These are phyloP conservation scores for Colletotrichum sp. DNA, from an alignment of 2,329 filamentous ascomycete genomes.

Conservation along the genomic window DNA sequence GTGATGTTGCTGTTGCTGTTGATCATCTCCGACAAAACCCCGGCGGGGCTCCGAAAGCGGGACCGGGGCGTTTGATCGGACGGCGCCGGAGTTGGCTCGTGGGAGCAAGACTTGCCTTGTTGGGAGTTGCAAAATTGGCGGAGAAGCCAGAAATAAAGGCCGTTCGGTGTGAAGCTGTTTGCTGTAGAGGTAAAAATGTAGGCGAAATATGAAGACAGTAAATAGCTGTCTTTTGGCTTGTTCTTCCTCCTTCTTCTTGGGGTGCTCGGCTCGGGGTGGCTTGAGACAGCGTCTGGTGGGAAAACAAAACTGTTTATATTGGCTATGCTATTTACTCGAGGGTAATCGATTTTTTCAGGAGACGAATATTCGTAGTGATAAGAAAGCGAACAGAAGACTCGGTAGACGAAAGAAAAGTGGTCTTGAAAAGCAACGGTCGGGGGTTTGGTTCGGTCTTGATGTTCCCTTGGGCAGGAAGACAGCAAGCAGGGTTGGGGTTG, in stretches of 20 bases:
- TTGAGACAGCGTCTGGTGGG: neutral
- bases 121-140: neutral
- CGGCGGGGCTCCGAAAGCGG: constrained; percentile 3
- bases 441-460: constrained; percentile 7
- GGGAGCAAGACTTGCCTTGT: neutral
- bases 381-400: neutral
- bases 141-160: neutral
- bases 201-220: neutral
- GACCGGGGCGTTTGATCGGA: neutral
- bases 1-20: neutral
- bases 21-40: constrained; percentile 12
- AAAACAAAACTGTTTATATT: constrained; percentile 21
- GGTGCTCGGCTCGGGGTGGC: constrained; percentile 2
- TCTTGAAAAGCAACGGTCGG: neutral
- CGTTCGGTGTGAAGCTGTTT: constrained; percentile 1
- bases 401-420: constrained; percentile 1
- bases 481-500: constrained; percentile 1
- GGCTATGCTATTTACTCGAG: constrained; percentile 17
- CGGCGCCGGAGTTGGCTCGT: neutral
- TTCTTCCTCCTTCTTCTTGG: neutral
- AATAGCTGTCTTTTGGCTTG: neutral
- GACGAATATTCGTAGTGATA: neutral
- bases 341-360: neutral
- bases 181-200: constrained; percentile 9
- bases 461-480: constrained; percentile 16